Evolutionary conservation across 768 basidiomycete species (phyloP), one percentile per base, ranked within the genome.

Genomic region (Paxillus rubicundulus): DNA sequence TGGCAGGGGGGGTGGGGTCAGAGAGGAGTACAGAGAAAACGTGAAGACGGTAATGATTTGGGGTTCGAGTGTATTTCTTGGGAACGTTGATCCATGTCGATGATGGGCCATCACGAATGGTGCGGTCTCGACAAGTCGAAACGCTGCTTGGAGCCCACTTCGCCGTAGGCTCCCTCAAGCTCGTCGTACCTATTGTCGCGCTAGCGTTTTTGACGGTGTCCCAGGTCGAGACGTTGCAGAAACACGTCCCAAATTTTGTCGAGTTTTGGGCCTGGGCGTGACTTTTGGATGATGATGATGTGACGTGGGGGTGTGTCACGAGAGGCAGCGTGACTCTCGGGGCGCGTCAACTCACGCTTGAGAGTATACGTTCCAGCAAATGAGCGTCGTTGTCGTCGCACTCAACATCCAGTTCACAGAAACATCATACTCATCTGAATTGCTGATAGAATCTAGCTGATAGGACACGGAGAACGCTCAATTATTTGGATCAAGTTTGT

Each of bases 31-130:
- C 49, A 58, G 46, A 42, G 17, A 21, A 52, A 63, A 60, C 61
- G 61, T 61, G 61, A 63, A 49, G 36, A 30, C 61, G 61, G 61
- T 62, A 60, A 62, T 62, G 60, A 62, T 55, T 17, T 37, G 13
- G 46, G 27, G 37, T 24, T 47, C 32, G 21, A 39, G 27, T 37
- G 45, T 44, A 52, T 50, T 38, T 48, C 43, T 27, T 51, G 43
- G 47, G 46, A 37, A 37, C 36, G 36, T 17, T 14, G 14, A 37
- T 37, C 16, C 13, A 37, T 7, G 10, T 32, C 30, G 36, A 37
- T 14, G 13, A 37, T 17, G 16, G 24, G 24, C 24, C 24, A 24
- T 24, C 24, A 24, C 24, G 24, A 24, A 6, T 24, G 24, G 24
- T 24, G 24, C 14, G 36, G 36, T 37, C 36, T 37, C 16, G 36